A percentile compares a stretch with the other conserved stretches of the same genome.
Evolutionary conservation across 768 basidiomycete genomes (phyloP).

Genomic region (Lactarius tabidus): DNA sequence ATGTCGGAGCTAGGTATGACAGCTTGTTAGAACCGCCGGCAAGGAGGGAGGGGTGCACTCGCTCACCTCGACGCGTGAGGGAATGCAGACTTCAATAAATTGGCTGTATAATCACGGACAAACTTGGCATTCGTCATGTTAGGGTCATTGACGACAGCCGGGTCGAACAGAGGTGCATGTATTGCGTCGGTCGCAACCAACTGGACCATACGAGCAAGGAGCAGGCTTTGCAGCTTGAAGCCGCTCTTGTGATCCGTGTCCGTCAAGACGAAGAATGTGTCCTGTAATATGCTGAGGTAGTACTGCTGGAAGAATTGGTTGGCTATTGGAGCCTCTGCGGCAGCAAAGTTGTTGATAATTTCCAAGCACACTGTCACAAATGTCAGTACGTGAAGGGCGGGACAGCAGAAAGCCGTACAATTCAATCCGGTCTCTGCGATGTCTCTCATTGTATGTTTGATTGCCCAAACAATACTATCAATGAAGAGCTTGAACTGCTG

Average conservation of each 20-base stretch:
- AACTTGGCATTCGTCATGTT: conserved; percentile 73
- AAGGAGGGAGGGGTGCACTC: not conserved
- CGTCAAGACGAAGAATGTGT: conserved; percentile 95
- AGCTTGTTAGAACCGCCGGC: conserved; percentile 16
- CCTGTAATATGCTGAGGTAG: conserved; percentile 88
- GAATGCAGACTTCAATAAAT: conserved; percentile 85
- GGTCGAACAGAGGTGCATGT: conserved; percentile 81
- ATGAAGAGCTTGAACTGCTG: conserved; percentile 95
- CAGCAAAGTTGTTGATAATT: conserved; percentile 92
- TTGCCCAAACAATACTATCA: conserved; percentile 99
- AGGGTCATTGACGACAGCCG: conserved; percentile 62
- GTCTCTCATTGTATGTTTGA: conserved; percentile 99
- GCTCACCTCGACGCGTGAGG: conserved; percentile 84
- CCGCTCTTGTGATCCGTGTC: conserved; percentile 99
- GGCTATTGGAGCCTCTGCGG: conserved; percentile 69
- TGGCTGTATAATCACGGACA: conserved; percentile 82
- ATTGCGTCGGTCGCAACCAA: conserved; percentile 81
- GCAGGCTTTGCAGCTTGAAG: conserved; percentile 89
- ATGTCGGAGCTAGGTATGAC: conserved; percentile 55
- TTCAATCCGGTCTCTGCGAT: conserved; percentile 90
- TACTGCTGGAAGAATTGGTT: conserved; percentile 97
- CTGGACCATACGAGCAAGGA: conserved; percentile 93
- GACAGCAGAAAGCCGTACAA: conserved; percentile 41
- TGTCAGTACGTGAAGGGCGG: conserved; percentile 15
- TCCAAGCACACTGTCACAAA: conserved; percentile 72